Percentiles rank a stretch among this genome's conserved stretches.
Evolutionary conservation across 495 filamentous ascomycete species (phyloP).

Genomic region (Podospora appendiculata): DNA sequence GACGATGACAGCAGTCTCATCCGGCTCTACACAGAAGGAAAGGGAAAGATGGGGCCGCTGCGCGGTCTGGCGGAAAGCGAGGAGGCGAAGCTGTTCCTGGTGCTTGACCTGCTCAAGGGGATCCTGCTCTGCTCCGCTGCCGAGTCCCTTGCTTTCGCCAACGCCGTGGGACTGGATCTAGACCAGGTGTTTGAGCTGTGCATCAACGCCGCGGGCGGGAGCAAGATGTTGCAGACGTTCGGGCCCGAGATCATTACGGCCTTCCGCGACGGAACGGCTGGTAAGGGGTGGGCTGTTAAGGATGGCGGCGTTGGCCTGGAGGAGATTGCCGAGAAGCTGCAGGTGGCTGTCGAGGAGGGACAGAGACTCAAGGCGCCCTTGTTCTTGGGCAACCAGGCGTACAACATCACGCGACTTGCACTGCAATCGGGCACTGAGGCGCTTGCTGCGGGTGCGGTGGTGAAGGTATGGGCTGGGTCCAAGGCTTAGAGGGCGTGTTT

Average conservation of each 20-base stretch:
- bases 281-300: conserved; percentile 4
- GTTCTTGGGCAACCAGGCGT: conserved; percentile 30
- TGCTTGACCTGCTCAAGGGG: conserved; percentile 50
- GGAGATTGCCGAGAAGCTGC: conserved; percentile 40
- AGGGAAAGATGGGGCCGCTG: conserved; percentile 26
- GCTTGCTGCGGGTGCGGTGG: conserved; percentile 20
- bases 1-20: conserved; percentile 68
- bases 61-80: conserved; percentile 31
- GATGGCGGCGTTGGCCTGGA: conserved; percentile 16
- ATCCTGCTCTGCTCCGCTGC: conserved; percentile 59
- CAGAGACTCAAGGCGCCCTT: conserved; percentile 33
- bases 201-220: conserved; percentile 61
- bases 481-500: neutral
- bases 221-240: conserved; percentile 49
- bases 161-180: conserved; percentile 53
- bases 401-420: conserved; percentile 26
- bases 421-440: conserved; percentile 7
- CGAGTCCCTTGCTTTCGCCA: conserved; percentile 61
- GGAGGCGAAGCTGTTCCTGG: conserved; percentile 42
- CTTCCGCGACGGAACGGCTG: conserved; percentile 17
- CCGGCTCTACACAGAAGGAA: conserved; percentile 47
- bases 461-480: conserved; percentile 26
- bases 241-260: conserved; percentile 48
- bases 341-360: conserved; percentile 44
- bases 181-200: conserved; percentile 61